phyloP scores from a whole-genome alignment of 2,329 filamentous ascomycete species.

The Colletotrichum eremochloae region DNA sequence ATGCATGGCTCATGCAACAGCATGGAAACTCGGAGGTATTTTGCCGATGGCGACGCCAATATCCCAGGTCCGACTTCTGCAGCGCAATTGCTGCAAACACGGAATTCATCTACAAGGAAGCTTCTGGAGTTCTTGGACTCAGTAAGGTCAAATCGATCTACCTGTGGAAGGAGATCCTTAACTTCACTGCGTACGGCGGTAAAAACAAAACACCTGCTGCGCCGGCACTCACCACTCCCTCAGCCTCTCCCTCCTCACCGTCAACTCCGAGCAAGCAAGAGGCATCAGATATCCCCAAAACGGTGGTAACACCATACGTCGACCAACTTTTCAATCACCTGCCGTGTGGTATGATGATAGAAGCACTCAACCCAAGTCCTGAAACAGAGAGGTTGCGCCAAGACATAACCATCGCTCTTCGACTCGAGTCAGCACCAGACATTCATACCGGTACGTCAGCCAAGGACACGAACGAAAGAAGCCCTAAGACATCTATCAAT shows the following conservation, averaged over 20 bases:
- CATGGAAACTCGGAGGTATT: slow-evolving; percentile 62
- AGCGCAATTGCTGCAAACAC: slow-evolving; percentile 70
- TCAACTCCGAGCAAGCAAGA: neutral
- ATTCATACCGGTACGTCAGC: slow-evolving; percentile 42
- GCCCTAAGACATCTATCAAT: neutral
- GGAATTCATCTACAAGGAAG: slow-evolving; percentile 76
- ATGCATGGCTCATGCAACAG: slow-evolving; percentile 62
- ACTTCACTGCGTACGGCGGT: slow-evolving; percentile 51
- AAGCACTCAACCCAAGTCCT: slow-evolving; percentile 49
- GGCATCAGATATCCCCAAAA: slow-evolving; percentile 52
- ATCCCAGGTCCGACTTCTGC: slow-evolving; percentile 71
- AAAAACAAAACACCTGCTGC: slow-evolving; percentile 42
- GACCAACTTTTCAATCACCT: slow-evolving; percentile 74
- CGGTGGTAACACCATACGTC: slow-evolving; percentile 79
- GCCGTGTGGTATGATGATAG: slow-evolving; percentile 68
- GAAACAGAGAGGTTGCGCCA: slow-evolving; percentile 48
- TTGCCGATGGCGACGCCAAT: slow-evolving; percentile 65
- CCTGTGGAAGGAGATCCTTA: slow-evolving; percentile 67
- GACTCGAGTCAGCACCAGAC: slow-evolving; percentile 47
- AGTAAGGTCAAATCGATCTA: slow-evolving; percentile 52
- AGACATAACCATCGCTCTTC: slow-evolving; percentile 47
- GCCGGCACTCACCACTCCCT: neutral
- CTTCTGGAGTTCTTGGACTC: slow-evolving; percentile 60
- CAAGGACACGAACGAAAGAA: slow-evolving; percentile 38
- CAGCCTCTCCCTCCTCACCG: neutral